Evolutionary conservation across 2,329 filamentous ascomycete species (phyloP).

Genomic region (Shiraia bambusicola): DNA sequence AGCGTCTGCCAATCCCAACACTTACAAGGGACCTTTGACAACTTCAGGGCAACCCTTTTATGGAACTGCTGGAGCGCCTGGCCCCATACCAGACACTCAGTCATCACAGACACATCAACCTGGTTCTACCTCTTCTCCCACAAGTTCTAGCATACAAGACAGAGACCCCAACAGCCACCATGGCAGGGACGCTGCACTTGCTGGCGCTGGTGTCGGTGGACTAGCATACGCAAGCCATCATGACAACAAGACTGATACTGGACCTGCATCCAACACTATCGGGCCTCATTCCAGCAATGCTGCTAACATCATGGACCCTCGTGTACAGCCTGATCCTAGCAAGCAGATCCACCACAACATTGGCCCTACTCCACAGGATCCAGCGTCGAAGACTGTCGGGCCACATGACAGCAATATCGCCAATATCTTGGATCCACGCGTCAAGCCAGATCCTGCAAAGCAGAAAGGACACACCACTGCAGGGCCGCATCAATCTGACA

Average conservation of each 20-base stretch:
- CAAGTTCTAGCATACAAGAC: neutral
- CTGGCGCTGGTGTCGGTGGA: slow-evolving; percentile 19
- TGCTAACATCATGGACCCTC: slow-evolving; percentile 40
- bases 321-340: slow-evolving; percentile 23
- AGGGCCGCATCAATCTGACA: slow-evolving; percentile 30
- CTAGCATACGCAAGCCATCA: slow-evolving; percentile 18
- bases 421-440: slow-evolving; percentile 36
- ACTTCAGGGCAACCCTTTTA: slow-evolving; percentile 8
- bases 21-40: slow-evolving; percentile 2
- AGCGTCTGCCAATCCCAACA: neutral
- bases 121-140: neutral
- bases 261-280: slow-evolving; percentile 24
- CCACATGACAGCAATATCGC: slow-evolving; percentile 37
- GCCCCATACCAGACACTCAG: slow-evolving; percentile 3
- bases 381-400: slow-evolving; percentile 30
- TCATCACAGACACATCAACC: slow-evolving; percentile 1
- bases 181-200: slow-evolving; percentile 23
- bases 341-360: slow-evolving; percentile 23
- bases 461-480: slow-evolving; percentile 29
- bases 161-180: slow-evolving; percentile 25
- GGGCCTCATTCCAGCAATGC: slow-evolving; percentile 38
- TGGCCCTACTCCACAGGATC: slow-evolving; percentile 23
- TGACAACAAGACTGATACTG: slow-evolving; percentile 20
- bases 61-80: slow-evolving; percentile 13
- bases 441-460: slow-evolving; percentile 32